phyloP scores from a whole-genome alignment of 352 stramenopile genomes.

The Globisporangium alternatum region DNA sequence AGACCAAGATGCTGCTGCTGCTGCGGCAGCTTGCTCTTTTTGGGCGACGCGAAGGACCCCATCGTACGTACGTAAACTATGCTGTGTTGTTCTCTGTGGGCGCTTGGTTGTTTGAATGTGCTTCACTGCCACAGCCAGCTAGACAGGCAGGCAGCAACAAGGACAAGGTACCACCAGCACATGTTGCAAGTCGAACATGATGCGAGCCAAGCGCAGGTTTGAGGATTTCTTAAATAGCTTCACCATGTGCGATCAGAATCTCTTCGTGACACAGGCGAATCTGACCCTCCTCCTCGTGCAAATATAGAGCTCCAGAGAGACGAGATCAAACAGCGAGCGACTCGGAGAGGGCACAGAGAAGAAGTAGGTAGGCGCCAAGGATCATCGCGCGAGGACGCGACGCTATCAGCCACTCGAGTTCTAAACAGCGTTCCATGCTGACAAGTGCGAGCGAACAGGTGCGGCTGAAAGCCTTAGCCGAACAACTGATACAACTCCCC shows the following conservation, averaged over 20 bases:
- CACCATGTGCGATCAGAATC: background rate
- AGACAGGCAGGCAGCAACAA: background rate
- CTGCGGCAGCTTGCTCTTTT: constrained; percentile 2
- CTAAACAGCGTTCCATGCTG: background rate
- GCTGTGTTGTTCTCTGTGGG: background rate
- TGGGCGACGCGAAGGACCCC: background rate
- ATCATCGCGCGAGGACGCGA: constrained; percentile 7
- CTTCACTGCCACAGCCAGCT: background rate
- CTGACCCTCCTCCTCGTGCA: background rate
- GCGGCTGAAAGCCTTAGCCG: background rate
- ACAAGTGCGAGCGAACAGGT: background rate
- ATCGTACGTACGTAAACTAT: background rate
- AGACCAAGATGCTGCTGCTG: constrained; percentile 6
- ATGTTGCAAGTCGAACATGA: background rate
- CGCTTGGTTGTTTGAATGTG: background rate
- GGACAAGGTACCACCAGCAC: background rate
- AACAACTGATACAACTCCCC: background rate
- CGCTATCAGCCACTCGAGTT: background rate
- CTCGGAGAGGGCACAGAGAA: background rate
- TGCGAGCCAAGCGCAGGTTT: too few species aligned
- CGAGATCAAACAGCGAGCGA: background rate
- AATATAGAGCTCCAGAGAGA: background rate
- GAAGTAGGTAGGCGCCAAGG: background rate
- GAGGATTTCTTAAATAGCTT: too few species aligned
- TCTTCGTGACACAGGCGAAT: background rate